Conservation (phyloP, 2,329 filamentous ascomycete genomes). For the Aspergillus sp. region DNA sequence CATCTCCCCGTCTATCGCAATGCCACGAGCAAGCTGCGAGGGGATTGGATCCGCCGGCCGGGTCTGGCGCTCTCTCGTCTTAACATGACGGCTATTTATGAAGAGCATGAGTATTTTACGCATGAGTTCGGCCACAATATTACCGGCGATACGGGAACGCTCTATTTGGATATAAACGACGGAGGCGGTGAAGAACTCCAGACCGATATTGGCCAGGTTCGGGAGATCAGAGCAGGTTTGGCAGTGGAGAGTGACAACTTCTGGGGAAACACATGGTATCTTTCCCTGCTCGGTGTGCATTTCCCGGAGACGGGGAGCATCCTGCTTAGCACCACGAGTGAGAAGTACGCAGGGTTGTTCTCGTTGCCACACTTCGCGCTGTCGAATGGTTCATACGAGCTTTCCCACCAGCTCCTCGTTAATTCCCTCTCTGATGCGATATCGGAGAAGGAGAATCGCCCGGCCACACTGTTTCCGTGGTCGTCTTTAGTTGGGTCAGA, state of each 20-base stretch:
- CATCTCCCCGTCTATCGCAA: constrained; percentile 62
- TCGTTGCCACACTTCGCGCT: constrained; percentile 74
- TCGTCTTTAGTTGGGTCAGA: constrained; percentile 53
- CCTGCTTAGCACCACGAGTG: constrained; percentile 78
- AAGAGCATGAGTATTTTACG: constrained; percentile 57
- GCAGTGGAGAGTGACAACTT: constrained; percentile 62
- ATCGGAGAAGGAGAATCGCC: constrained; percentile 50
- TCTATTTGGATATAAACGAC: constrained; percentile 60
- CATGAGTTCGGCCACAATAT: constrained; percentile 68
- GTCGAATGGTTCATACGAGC: constrained; percentile 45
- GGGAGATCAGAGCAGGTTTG: constrained; percentile 60
- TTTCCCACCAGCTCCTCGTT: constrained; percentile 58
- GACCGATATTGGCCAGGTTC: constrained; percentile 46
- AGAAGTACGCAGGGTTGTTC: constrained; percentile 90
- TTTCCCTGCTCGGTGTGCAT: constrained; percentile 74
- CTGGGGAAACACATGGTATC: constrained; percentile 66
- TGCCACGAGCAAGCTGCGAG: constrained; percentile 64
- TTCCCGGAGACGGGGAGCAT: constrained; percentile 72
- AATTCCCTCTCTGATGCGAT: constrained; percentile 61
- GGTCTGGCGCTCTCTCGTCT: constrained; percentile 41
- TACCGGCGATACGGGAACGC: constrained; percentile 60
- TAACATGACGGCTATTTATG: constrained; percentile 58
- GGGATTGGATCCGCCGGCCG: constrained; percentile 61
- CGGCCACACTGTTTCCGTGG: constrained; percentile 60
- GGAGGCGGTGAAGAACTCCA: constrained; percentile 29